Conservation (phyloP, 2,329 filamentous ascomycete species). For the Monilinia vaccinii-corymbosi region DNA sequence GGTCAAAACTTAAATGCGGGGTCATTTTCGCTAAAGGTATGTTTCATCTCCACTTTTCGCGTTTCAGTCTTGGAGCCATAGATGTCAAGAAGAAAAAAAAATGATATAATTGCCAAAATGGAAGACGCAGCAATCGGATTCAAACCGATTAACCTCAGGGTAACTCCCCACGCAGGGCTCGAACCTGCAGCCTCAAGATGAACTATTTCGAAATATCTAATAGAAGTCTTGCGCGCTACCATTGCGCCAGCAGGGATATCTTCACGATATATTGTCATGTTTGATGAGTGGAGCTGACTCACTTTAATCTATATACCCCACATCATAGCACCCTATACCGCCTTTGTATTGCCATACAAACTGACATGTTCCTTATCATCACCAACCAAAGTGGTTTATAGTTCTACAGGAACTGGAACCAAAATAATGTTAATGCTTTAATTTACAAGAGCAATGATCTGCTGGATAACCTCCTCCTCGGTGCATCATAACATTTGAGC, state of each 20-base stretch:
- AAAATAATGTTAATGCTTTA: too few species aligned
- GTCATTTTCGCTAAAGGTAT: background rate
- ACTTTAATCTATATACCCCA: background rate
- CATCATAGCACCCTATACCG: too few species aligned
- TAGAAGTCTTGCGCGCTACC: constrained; percentile 8
- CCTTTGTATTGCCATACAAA: too few species aligned
- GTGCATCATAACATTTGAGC: too few species aligned
- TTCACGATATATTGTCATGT: background rate
- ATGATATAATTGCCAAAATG: background rate
- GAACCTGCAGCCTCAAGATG: constrained; percentile 1
- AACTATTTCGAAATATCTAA: background rate
- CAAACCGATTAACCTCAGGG: background rate
- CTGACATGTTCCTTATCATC: too few species aligned
- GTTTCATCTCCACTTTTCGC: background rate
- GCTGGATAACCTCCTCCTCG: too few species aligned
- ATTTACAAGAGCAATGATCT: too few species aligned
- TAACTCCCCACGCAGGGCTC: background rate
- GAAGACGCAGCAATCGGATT: rapidly evolving
- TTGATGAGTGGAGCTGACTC: rapidly evolving
- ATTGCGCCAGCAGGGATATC: constrained; percentile 8
- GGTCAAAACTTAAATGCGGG: background rate
- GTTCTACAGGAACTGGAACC: too few species aligned
- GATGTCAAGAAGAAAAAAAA: background rate
- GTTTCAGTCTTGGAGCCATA: background rate
- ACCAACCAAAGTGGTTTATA: too few species aligned